phyloP scores from a whole-genome alignment of 495 filamentous ascomycete species.

The Schizothecium vesticola region DNA sequence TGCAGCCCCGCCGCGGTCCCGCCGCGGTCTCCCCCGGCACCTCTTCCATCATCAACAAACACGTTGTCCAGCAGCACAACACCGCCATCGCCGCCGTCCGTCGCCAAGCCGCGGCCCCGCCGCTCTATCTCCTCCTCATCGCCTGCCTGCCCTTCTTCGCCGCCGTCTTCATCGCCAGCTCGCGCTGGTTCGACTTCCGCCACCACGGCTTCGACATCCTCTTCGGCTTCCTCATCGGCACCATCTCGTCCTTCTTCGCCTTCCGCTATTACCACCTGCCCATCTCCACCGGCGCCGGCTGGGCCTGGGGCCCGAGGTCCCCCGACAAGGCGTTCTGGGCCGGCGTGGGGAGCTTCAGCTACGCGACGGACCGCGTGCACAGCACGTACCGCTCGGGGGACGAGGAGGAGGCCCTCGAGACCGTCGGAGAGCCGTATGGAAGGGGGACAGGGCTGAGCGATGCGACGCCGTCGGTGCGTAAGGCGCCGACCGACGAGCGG shows the following conservation, averaged over 20 bases:
- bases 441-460: constrained; percentile 3
- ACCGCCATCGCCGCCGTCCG: constrained; percentile 42
- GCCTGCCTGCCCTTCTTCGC: constrained; percentile 57
- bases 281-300: constrained; percentile 54
- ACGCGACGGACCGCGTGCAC: constrained; percentile 35
- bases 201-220: constrained; percentile 90
- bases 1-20: constrained; percentile 19
- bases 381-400: constrained; percentile 31
- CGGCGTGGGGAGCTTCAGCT: constrained; percentile 53
- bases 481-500: constrained; percentile 8
- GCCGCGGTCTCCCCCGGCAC: constrained; percentile 21
- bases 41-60: constrained; percentile 17
- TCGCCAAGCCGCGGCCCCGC: constrained; percentile 64
- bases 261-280: constrained; percentile 61
- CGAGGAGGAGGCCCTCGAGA: constrained; percentile 27
- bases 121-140: constrained; percentile 63
- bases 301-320: constrained; percentile 52
- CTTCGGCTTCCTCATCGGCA: constrained; percentile 65
- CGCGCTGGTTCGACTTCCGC: constrained; percentile 72
- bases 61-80: constrained; percentile 39
- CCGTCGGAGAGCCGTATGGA: constrained; percentile 1
- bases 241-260: constrained; percentile 41
- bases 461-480: constrained; percentile 10
- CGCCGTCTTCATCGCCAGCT: constrained; percentile 51
- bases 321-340: constrained; percentile 54